Evolutionary conservation across 2,329 filamentous ascomycete genomes (phyloP).

Genomic region (Pezicula neosporulosa): DNA sequence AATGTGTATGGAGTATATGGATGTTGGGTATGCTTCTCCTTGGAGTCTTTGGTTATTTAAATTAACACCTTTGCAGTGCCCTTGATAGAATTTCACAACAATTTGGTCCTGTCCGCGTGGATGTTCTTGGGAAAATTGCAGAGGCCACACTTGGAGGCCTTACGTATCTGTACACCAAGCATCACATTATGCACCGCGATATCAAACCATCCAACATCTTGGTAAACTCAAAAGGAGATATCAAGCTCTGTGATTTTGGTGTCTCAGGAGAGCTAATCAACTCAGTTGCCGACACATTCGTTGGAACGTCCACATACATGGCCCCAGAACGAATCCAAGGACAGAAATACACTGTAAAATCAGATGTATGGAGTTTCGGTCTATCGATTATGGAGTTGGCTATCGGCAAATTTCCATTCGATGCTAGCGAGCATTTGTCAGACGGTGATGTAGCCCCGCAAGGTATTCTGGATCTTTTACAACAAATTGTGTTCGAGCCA

Average conservation of each 20-base stretch:
- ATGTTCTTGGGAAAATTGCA: constrained; percentile 95
- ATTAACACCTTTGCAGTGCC: constrained; percentile 54
- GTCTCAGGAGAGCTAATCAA: constrained; percentile 98
- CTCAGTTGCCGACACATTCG: constrained; percentile 96
- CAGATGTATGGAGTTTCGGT: constrained; percentile 98
- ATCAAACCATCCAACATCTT: constrained; percentile 98
- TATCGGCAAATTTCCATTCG: constrained; percentile 95
- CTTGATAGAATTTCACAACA: constrained; percentile 91
- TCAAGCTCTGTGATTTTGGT: constrained; percentile 98
- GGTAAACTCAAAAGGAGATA: constrained; percentile 88
- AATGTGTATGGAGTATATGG: constrained; percentile 99
- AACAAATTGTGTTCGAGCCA: constrained; percentile 96
- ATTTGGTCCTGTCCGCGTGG: constrained; percentile 92
- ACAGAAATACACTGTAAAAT: constrained; percentile 95
- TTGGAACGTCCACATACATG: constrained; percentile 99
- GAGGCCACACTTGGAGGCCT: constrained; percentile 91
- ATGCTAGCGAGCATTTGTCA: constrained; percentile 64
- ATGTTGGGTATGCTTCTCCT: constrained; percentile 73
- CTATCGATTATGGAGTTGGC: constrained; percentile 94
- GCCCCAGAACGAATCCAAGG: constrained; percentile 97
- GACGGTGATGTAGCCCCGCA: constrained; percentile 82
- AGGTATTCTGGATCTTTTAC: constrained; percentile 90
- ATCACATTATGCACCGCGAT: constrained; percentile 98
- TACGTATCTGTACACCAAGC: constrained; percentile 90
- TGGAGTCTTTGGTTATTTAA: neutral